Base-by-base conservation (phyloP, 164 flowering plant species). In the Echeveria elegans region DNA sequence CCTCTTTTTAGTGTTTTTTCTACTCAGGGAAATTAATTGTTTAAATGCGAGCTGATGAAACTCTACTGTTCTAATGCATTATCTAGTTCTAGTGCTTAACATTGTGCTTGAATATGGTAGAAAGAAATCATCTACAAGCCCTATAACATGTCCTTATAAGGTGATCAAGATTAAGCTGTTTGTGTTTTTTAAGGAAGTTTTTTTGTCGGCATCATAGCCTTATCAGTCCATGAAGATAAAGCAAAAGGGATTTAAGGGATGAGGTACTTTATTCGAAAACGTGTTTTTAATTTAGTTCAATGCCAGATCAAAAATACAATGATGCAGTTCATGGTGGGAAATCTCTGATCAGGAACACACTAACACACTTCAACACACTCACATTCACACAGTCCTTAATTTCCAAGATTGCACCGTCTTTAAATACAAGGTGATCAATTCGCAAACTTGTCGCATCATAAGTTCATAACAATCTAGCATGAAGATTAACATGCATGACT, bases 201-300 rank as follows among this genome's bases (percentile, higher is more conserved):
- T 50, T 53, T 18, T 3, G 53, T 50, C 9, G 26, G 21, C 56
- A 28, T 56, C 32, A 56, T n/a, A 56, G 19, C 61, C 3, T 56
- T 56, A 56, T 56, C 61, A 11, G 8, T 56, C 61, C 32, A 56
- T 28, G 61, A 56, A 28, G 34, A 56, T 19, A 56, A 56, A 56
- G 61, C 32, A 56, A 56, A 56, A 56, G 61, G 61, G 56, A n/a
- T 56, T 56, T 4, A 56, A 56, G 61, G n/a, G 34, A 56, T 56
- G 34, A 56, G 61, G 4, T 56, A 28, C 61, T 56, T 56, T 56
- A 24, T 56, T 56, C 31, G 28, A 56, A 4, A 56, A 14, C 16
- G 26, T 28, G 58, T 52, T 52, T 21, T 52, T 8, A 7, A 52
- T 52, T 24, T 21, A 21, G 58, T 52, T 52, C 11, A 52, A 52